Conservation (phyloP, 768 basidiomycete genomes). For the Mycena sanguinolenta region DNA sequence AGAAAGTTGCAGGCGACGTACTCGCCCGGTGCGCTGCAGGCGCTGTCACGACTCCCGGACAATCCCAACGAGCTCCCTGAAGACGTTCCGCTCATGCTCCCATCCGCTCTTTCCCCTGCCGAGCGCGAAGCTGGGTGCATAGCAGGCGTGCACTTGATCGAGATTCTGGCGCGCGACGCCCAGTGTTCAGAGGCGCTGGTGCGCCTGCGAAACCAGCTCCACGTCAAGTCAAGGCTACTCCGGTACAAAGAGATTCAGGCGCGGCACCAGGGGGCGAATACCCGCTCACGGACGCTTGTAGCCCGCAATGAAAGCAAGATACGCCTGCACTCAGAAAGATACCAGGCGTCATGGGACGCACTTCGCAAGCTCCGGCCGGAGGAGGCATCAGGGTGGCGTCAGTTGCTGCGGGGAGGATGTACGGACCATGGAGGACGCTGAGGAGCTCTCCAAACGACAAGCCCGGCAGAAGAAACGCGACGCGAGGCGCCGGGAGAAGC, state of each 20-base stretch:
- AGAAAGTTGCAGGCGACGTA: conserved; percentile 6
- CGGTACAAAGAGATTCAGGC: neutral
- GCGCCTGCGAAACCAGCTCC: neutral
- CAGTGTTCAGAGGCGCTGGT: neutral
- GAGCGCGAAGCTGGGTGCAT: neutral
- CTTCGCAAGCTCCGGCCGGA: neutral
- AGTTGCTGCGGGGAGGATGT: neutral
- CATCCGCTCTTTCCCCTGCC: neutral
- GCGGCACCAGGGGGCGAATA: conserved; percentile 2
- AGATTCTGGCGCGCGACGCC: neutral
- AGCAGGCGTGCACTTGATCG: neutral
- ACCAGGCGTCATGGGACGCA: conserved; percentile 8
- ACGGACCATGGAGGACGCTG: too few relatives aligned
- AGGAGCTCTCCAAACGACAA: too few relatives aligned
- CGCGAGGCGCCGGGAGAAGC: too few relatives aligned
- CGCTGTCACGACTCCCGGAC: neutral
- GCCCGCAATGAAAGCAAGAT: conserved; percentile 15
- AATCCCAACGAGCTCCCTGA: neutral
- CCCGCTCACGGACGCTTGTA: neutral
- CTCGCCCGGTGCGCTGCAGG: neutral
- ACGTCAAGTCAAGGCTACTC: neutral
- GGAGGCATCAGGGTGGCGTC: neutral
- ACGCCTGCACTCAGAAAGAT: neutral
- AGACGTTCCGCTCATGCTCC: neutral
- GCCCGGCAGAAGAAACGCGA: too few relatives aligned